Percentiles rank a stretch among this genome's conserved stretches.
Evolutionary conservation across 176 grass and related monocot species (phyloP).

Genomic region (Oryza meridionalis): DNA sequence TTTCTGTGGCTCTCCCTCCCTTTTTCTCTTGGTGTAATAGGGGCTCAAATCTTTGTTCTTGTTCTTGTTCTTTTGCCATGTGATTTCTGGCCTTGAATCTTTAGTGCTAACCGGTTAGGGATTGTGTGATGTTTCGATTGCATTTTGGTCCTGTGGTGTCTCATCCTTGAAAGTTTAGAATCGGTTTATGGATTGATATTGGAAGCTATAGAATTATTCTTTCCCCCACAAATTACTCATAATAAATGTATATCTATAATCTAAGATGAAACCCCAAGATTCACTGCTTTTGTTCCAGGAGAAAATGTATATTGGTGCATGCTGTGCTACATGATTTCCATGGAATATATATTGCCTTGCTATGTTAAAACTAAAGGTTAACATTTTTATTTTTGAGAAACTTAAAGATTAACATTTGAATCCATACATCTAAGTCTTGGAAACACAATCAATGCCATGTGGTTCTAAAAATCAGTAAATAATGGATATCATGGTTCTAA

Average conservation of each 20-base stretch:
- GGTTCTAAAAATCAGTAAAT: not conserved
- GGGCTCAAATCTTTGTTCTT: not conserved
- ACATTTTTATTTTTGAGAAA: no score
- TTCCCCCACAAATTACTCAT: not conserved
- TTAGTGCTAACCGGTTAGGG: not conserved
- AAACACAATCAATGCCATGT: not conserved
- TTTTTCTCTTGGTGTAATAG: not conserved
- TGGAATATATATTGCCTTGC: not conserved
- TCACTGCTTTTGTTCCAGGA: not conserved
- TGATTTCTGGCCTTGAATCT: not conserved
- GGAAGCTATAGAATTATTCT: not conserved
- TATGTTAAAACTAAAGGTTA: no score
- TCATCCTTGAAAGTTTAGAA: not conserved
- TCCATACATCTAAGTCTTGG: not conserved
- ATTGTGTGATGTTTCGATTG: not conserved
- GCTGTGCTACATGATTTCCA: not conserved
- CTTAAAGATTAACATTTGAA: not conserved
- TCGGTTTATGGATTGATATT: not conserved
- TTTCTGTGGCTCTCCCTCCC: not conserved
- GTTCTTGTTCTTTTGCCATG: not conserved
- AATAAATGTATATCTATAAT: not conserved
- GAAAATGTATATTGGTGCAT: not conserved
- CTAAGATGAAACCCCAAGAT: not conserved
- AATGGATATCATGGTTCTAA: not conserved
- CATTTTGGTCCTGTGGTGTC: slow-evolving; percentile 13